Conservation (phyloP, 2,329 filamentous ascomycete genomes). For the Berkeleyomyces basicola region DNA sequence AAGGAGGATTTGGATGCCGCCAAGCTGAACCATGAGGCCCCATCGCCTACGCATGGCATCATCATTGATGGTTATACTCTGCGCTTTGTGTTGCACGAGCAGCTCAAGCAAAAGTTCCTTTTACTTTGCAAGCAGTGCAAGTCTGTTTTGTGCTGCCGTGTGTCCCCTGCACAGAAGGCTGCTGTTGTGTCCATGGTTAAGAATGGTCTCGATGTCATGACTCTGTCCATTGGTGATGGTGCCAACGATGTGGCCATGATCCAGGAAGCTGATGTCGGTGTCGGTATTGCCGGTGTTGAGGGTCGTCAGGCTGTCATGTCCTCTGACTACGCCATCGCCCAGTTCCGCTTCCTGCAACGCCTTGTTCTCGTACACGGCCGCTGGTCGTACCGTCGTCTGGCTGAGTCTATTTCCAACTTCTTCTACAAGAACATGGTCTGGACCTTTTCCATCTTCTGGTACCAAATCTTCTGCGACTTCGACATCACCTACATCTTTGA, state of each 20-base stretch:
- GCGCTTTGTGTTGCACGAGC: conserved; percentile 68
- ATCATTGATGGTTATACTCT: conserved; percentile 92
- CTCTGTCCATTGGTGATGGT: conserved; percentile 68
- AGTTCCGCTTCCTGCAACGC: conserved; percentile 76
- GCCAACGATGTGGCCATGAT: conserved; percentile 98
- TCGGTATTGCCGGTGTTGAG: conserved; percentile 87
- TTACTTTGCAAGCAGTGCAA: conserved; percentile 94
- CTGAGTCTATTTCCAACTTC: conserved; percentile 92
- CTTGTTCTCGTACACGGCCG: conserved; percentile 79
- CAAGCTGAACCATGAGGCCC: conserved; percentile 69
- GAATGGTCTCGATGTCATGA: conserved; percentile 88
- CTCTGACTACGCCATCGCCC: conserved; percentile 86
- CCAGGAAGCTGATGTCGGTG: conserved; percentile 90
- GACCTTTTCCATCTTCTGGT: conserved; percentile 96
- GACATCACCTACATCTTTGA: conserved; percentile 96
- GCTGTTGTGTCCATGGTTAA: conserved; percentile 96
- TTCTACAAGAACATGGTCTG: conserved; percentile 99
- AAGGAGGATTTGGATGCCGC: conserved; percentile 72
- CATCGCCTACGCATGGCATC: conserved; percentile 73
- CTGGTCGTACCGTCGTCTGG: conserved; percentile 90
- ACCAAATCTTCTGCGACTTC: conserved; percentile 86
- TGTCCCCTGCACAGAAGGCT: conserved; percentile 91
- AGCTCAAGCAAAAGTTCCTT: conserved; percentile 78
- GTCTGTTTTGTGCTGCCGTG: conserved; percentile 90
- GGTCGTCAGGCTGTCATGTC: conserved; percentile 90